These are phyloP conservation scores for Termitomyces sp. DNA, from an alignment of 768 basidiomycete species.

Conservation along the genomic window DNA sequence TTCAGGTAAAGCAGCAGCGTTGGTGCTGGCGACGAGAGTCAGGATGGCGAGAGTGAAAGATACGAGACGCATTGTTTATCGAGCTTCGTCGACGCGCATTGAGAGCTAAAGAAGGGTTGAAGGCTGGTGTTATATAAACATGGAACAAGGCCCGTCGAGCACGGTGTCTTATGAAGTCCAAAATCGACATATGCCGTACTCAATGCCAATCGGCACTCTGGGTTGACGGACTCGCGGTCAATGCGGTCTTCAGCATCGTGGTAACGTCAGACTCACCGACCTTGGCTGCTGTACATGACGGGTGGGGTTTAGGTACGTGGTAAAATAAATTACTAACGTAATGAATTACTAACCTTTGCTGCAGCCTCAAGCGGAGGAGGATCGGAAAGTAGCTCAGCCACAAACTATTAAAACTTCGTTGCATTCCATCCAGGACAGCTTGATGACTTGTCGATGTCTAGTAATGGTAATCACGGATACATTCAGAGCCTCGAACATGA, in stretches of 20 bases:
- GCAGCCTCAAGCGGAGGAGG: neutral
- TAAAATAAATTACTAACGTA: neutral
- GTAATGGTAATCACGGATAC: neutral
- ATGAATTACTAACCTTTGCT: neutral
- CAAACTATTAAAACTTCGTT: neutral
- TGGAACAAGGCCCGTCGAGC: neutral
- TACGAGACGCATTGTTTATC: neutral
- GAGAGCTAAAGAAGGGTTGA: no score
- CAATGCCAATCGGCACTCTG: no score
- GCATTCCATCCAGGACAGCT: no score
- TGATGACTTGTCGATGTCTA: neutral
- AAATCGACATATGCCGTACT: no score
- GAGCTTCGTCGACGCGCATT: neutral
- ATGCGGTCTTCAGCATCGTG: neutral
- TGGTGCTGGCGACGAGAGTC: neutral
- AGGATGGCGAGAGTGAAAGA: neutral
- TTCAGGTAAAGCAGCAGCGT: neutral
- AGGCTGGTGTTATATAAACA: neutral
- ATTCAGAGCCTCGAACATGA: neutral
- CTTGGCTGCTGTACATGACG: neutral
- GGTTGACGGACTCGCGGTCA: neutral
- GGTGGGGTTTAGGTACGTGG: neutral
- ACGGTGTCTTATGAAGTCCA: neutral
- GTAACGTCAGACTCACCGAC: no score
- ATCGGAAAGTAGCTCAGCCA: no score